Base-by-base conservation (phyloP, 2,329 filamentous ascomycete species). In the Exophiala sp. region DNA sequence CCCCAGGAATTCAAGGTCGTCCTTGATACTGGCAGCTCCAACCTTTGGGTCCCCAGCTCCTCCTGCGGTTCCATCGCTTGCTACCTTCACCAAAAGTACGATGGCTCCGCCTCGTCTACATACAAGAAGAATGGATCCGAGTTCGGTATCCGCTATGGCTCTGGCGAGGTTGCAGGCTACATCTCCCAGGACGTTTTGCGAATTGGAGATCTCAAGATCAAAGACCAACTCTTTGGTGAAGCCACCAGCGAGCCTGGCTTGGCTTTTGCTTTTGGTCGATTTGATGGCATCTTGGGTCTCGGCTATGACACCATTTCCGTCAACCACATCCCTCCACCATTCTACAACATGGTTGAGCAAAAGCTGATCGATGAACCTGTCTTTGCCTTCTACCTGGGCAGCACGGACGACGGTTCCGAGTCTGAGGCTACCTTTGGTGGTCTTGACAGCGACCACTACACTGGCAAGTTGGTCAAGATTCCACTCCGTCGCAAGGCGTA, bases 401-500 rank as follows among this genome's bases (percentile, higher is more conserved):
- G 88, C 68, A 79, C 83, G 66, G 82, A 84, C 71, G 81, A 82
- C 65, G 84, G 84, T 47, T 81, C 86, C 55, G 82, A 88, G 71
- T 96, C 91, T 39, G 91, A 91, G 76, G 91, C 86, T 57, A 85
- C 86, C 63, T 99, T 99, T 63, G 92, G 92, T 72, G 92, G 92
- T 63, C 75, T 96, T 58, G 86, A 97, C 73, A 78, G 90, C 76
- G 77, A 79, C 69, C 90, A 94, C 79, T 87, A 83, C 74, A 85
- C 81, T 36, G 94, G 94, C 68, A 86, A 97, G 74, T 82, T 99
- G 67, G 89, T 86, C 71, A 95, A 91, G 73, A 90, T 99, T 64
- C 94, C 94, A 51, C 84, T 99, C 65, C 89, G 94, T 73, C 89
- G 94, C 72, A 97, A 97, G 87, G 94, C 94, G 46, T 99, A 99